Base-by-base conservation (phyloP, 2,329 filamentous ascomycete genomes). In the Tolypocladium pustulatum region DNA sequence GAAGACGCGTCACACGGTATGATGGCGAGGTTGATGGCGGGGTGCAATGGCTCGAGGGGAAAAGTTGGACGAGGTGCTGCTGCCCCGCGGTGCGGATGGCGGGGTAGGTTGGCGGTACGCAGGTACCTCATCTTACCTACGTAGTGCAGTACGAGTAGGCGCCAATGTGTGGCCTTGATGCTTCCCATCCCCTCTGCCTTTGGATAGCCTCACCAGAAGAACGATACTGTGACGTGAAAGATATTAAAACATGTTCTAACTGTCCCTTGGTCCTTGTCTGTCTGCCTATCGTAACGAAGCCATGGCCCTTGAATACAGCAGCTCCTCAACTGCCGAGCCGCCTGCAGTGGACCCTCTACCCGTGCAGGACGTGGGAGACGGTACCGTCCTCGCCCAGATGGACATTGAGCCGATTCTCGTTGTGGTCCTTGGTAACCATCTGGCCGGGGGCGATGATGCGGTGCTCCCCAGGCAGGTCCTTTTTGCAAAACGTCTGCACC, bases 341-440 rank as follows among this genome's bases (percentile, higher is more conserved):
- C 25, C 22, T 36, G n/a, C n/a, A n/a, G n/a, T n/a, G n/a, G n/a
- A n/a, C n/a, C n/a, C 22, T 55, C 71, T 70, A 84, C 27, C 81
- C 81, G 65, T 84, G 80, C 61, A 75, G 68, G 58, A 87, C 83
- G 61, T 84, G 81, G 58, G 78, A 78, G 52, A 87, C 81, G 17
- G 79, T 83, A 55, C 84, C 84, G 59, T 86, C 81, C 36, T 85
- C 80, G 59, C 78, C 78, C 57, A 86, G 66, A 63, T 84, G 78
- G 27, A 87, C 76, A 60, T 86, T 87, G 61, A 87, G 73, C 49
- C 84, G 75, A 58, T 80, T 72, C 55, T 77, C 73, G 1, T 72
- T 70, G 66, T 78, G 79, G 65, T 87, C 84, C 70, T 76, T 82
- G 58, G 83, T 85, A 27, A 84, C 77, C 71, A 84, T 81, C 67